Percentiles rank a stretch among this genome's conserved stretches.
Conservation (phyloP, 2,329 filamentous ascomycete species). For the Apiospora kogelbergensis region DNA sequence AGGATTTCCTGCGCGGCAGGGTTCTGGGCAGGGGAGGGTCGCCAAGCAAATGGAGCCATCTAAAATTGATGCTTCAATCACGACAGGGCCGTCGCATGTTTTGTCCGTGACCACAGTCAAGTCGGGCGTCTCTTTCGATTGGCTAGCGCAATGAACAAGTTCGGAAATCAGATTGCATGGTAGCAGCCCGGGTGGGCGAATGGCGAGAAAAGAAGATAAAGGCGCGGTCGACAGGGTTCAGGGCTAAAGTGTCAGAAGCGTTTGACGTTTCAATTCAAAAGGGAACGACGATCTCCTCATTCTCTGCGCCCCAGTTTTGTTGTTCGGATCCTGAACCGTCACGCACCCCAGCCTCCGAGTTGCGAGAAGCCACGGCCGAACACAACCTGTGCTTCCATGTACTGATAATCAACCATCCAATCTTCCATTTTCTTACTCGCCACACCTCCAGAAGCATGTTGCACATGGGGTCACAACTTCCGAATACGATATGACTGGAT, state of each 20-base stretch:
- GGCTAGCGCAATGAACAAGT: background rate
- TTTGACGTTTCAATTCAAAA: constrained; percentile 5
- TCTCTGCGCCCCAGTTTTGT: background rate
- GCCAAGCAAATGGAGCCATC: background rate
- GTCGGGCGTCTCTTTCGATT: background rate
- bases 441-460: background rate
- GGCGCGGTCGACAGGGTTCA: background rate
- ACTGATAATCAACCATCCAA: background rate
- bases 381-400: too few relatives aligned
- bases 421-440: background rate
- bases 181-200: background rate
- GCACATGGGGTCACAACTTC: background rate
- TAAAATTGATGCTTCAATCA: background rate
- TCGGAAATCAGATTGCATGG: background rate
- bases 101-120: background rate
- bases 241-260: constrained; percentile 5
- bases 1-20: background rate
- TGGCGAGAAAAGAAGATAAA: background rate
- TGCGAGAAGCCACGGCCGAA: background rate
- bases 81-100: background rate
- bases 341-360: background rate
- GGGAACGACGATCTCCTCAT: background rate
- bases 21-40: background rate
- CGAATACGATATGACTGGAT: background rate
- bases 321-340: background rate